Evolutionary conservation across 1,284 basidiomycete genomes (phyloP), one percentile per base, ranked within the genome.

Genomic region (Paramarasmius palmivorus): DNA sequence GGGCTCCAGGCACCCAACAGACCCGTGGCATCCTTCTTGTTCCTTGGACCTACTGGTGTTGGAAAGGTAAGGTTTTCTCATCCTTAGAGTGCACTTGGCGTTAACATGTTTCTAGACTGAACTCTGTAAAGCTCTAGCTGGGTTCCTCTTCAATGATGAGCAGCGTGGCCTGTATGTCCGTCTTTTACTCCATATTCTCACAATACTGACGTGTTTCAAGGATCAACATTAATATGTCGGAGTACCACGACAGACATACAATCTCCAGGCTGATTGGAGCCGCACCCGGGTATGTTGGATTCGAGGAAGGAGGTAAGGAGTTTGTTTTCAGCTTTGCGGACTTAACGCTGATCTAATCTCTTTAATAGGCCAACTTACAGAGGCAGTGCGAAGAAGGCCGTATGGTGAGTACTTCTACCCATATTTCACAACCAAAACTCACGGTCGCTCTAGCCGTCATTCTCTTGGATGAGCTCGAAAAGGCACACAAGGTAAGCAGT

Each of bases 221-320:
- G 53, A 92, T 95, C 59, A 92, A 88, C 59, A 90, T 95, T 68
- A 94, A 95, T 65, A 94, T 94, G 92, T 92, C 89, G 9, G 92
- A 95, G 79, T 95, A 91, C 66, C 91, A 93, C 59, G 93, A 95
- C 61, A 82, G 92, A 55, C 92, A 97, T 65, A 95, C 92, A 0
- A 89, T 97, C 38, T 93, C 92, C 1, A 81, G 93, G 2, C 74
- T 97, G 17, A 92, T 97, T 49, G 95, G 94, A 56, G 91, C 94
- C 0, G 91, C 93, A 0, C 92, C 93, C 4, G 93, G 95, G 6
- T 97, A 95, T 63, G 88, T 98, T 17, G 96, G 95, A 2, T 93
- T 93, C 63, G 93, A 98, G 63, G 92, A 96, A 70, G 93, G 91
- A 8, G 93, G 89, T 69, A 59, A 37, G 58, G 57, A 19, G 15